Evolutionary conservation across 2,329 filamentous ascomycete species (phyloP).

Genomic region (Fusarium siculi): DNA sequence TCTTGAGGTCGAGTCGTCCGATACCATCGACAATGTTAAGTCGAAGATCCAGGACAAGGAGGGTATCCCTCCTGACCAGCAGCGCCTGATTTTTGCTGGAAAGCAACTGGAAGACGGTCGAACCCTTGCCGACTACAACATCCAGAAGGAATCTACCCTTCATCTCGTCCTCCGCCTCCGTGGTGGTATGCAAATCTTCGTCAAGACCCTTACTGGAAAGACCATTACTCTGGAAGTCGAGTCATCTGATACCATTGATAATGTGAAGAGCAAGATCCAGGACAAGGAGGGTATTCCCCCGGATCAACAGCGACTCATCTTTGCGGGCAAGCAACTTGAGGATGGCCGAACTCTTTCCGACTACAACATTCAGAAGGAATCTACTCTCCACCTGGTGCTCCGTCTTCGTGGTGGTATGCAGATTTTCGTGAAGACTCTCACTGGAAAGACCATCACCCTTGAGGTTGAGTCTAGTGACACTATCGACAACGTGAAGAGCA

Average conservation of each 20-base stretch:
- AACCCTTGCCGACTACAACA: slow-evolving; percentile 92
- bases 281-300: slow-evolving; percentile 94
- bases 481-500: slow-evolving; percentile 96
- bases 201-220: slow-evolving; percentile 90
- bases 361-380: slow-evolving; percentile 97
- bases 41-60: slow-evolving; percentile 98
- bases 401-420: slow-evolving; percentile 85
- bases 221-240: slow-evolving; percentile 95
- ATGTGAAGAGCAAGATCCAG: slow-evolving; percentile 93
- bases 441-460: slow-evolving; percentile 93
- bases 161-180: slow-evolving; percentile 88
- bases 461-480: slow-evolving; percentile 92
- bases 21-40: slow-evolving; percentile 97
- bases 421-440: slow-evolving; percentile 83
- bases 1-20: slow-evolving; percentile 86
- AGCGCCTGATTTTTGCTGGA: slow-evolving; percentile 93
- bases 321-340: slow-evolving; percentile 92
- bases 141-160: slow-evolving; percentile 90
- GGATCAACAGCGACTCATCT: slow-evolving; percentile 93
- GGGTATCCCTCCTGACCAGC: slow-evolving; percentile 94
- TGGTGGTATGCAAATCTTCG: slow-evolving; percentile 90
- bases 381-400: slow-evolving; percentile 82
- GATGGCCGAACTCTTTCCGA: slow-evolving; percentile 91
- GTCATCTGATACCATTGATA: slow-evolving; percentile 90
- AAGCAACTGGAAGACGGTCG: slow-evolving; percentile 97